Evolutionary conservation across 2,329 filamentous ascomycete species (phyloP).

Genomic region (Fusarium tricinctum): DNA sequence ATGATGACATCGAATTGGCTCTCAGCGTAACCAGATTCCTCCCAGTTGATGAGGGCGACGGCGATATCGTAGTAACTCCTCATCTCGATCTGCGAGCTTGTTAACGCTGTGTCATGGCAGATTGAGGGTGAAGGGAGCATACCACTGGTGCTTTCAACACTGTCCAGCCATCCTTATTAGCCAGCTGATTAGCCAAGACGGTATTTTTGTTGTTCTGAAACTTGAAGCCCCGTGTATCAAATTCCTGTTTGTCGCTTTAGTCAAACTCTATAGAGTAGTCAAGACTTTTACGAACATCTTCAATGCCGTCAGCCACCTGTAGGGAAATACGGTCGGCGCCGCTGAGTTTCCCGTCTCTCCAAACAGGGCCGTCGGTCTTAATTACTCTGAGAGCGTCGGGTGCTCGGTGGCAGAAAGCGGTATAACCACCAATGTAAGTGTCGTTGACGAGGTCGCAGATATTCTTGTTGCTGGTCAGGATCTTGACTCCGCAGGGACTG

Average conservation of each 20-base stretch:
- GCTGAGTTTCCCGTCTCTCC: constrained; percentile 29
- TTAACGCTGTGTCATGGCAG: too few relatives aligned
- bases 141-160: constrained; percentile 31
- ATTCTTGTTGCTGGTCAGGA: too few relatives aligned
- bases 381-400: constrained; percentile 17
- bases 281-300: constrained; percentile 1
- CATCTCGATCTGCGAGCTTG: constrained; percentile 5
- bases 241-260: neutral
- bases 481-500: too few relatives aligned
- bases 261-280: neutral
- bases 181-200: constrained; percentile 20
- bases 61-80: too few relatives aligned
- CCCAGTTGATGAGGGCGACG: too few relatives aligned
- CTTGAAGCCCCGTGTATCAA: constrained; percentile 9
- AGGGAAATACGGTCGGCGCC: neutral
- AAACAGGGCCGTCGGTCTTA: constrained; percentile 22
- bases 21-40: too few relatives aligned
- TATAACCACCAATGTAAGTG: too few relatives aligned
- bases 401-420: neutral
- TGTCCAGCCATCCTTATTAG: constrained; percentile 34
- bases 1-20: neutral
- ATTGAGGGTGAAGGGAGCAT: rapidly evolving
- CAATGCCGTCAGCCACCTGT: constrained; percentile 9
- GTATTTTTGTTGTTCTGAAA: constrained; percentile 16
- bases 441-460: too few relatives aligned